Conservation (phyloP, 78 protist species). For the Polysphondylium violaceum region DNA sequence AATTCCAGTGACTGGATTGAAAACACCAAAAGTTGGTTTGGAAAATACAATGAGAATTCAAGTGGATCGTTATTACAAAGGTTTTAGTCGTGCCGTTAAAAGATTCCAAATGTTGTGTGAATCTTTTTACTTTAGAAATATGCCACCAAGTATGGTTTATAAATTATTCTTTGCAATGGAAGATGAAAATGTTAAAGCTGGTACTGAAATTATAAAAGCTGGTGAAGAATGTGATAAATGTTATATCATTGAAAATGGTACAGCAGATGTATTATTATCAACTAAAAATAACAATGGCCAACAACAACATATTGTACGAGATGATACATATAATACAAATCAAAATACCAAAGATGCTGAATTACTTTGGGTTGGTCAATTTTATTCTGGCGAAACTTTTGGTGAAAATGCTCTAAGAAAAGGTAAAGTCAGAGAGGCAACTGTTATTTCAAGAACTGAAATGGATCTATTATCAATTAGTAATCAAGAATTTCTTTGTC, state of each 20-base stretch:
- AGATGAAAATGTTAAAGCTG: conserved; percentile 19
- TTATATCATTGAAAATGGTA: conserved; percentile 41
- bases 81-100: conserved; percentile 8
- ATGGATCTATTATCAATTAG: conserved; percentile 15
- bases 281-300: not conserved
- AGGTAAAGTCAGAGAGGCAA: conserved; percentile 22
- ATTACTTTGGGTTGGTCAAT: not conserved
- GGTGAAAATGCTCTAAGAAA: conserved; percentile 75
- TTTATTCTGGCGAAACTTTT: conserved; percentile 73
- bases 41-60: conserved; percentile 35
- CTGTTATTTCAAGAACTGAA: conserved; percentile 63
- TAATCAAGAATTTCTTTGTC: not conserved
- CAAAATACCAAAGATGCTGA: not conserved
- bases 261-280: conserved; percentile 31
- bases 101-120: conserved; percentile 42
- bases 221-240: conserved; percentile 26
- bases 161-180: conserved; percentile 13
- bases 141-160: conserved; percentile 41
- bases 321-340: not conserved
- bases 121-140: conserved; percentile 28
- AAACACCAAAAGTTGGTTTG: conserved; percentile 68
- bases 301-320: not conserved
- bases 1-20: conserved; percentile 24
- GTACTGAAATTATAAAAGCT: conserved; percentile 14
- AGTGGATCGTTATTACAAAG: conserved; percentile 55